phyloP scores from a whole-genome alignment of 371 early-diverging fungal species.

The Mortierella sp. region DNA sequence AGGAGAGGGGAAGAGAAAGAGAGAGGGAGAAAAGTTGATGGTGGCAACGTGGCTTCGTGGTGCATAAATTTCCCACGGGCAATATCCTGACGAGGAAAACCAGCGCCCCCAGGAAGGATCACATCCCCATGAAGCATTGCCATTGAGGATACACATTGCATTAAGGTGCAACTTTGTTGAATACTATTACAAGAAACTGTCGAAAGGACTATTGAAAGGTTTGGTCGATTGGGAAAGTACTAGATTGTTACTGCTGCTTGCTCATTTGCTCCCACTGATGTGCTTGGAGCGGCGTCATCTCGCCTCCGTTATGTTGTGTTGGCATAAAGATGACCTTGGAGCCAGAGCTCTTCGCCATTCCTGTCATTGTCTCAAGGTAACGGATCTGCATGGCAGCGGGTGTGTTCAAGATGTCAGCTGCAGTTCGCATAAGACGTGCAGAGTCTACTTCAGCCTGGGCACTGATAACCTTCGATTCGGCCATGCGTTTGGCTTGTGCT shows the following conservation, averaged over 20 bases:
- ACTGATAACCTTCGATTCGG: constrained; percentile 90
- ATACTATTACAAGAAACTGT: too few species aligned
- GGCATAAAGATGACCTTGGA: constrained; percentile 81
- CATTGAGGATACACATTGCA: too few species aligned
- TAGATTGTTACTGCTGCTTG: constrained; percentile 29
- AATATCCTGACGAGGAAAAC: too few species aligned
- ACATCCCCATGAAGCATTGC: too few species aligned
- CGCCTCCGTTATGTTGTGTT: constrained; percentile 19
- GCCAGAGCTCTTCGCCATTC: constrained; percentile 73
- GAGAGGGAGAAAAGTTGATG: too few species aligned
- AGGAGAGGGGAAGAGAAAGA: too few species aligned
- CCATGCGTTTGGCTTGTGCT: constrained; percentile 89
- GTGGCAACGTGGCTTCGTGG: too few species aligned
- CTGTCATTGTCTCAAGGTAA: constrained; percentile 85
- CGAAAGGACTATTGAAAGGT: too few species aligned
- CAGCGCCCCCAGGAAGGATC: too few species aligned
- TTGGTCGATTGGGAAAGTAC: too few species aligned
- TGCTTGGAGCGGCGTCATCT: constrained; percentile 40
- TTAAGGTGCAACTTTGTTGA: too few species aligned
- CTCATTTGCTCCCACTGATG: constrained; percentile 49
- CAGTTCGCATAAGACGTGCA: constrained; percentile 93
- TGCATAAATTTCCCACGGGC: too few species aligned
- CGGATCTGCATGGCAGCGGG: constrained; percentile 79
- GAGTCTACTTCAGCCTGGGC: constrained; percentile 93
- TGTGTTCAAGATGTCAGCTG: constrained; percentile 69